A percentile compares a stretch with the other conserved stretches of the same genome.
Evolutionary conservation across 169 alveolate genomes (phyloP).

Genomic region (Plasmodium sp.): DNA sequence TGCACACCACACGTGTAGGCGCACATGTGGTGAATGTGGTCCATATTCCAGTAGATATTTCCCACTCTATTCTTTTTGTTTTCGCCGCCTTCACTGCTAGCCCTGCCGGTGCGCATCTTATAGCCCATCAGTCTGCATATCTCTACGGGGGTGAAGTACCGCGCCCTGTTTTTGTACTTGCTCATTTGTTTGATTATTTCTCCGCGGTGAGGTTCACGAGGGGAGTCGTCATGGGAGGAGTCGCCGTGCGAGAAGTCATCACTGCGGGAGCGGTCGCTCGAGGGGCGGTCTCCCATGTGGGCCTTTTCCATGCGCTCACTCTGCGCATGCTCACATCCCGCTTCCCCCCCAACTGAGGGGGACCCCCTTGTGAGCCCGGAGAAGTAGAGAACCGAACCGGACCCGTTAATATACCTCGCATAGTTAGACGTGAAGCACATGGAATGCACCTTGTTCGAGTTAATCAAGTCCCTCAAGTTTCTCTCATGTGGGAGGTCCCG

Average conservation of each 20-base stretch:
- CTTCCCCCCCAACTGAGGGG: background rate
- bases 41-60: constrained; percentile 63
- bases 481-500: background rate
- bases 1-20: constrained; percentile 24
- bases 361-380: background rate
- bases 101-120: constrained; percentile 34
- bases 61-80: constrained; percentile 30
- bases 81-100: background rate
- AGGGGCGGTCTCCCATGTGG: background rate
- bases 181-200: constrained; percentile 11
- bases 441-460: constrained; percentile 5
- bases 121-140: constrained; percentile 71
- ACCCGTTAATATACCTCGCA: constrained; percentile 58
- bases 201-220: background rate
- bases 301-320: background rate
- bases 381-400: constrained; percentile 63
- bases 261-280: background rate
- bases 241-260: background rate
- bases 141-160: constrained; percentile 71
- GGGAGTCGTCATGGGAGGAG: background rate
- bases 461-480: background rate
- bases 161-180: constrained; percentile 39
- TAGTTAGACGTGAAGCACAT: constrained; percentile 73
- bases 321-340: background rate
- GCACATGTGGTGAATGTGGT: constrained; percentile 67